These are phyloP conservation scores for Phytomonas sp. DNA, from an alignment of 208 protist genomes.

Conservation along the genomic window DNA sequence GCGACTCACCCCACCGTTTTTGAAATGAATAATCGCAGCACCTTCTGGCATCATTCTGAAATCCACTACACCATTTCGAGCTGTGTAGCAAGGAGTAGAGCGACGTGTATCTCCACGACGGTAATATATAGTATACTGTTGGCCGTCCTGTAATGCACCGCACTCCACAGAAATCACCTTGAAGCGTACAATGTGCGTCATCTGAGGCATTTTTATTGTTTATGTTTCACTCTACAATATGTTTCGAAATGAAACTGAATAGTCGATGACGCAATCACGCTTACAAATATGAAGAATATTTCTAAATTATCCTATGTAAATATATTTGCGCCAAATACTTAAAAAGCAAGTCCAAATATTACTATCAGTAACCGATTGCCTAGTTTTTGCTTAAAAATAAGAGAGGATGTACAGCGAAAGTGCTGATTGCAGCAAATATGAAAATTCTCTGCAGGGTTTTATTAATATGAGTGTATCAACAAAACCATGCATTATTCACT, in stretches of 20 bases:
- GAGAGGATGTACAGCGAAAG: slow-evolving; percentile 7
- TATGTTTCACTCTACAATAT: not conserved
- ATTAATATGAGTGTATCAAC: too few relatives aligned
- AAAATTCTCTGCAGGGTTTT: too few relatives aligned
- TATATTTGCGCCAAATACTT: slow-evolving; percentile 5
- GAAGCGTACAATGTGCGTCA: slow-evolving; percentile 72
- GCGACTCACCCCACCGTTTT: slow-evolving; percentile 26
- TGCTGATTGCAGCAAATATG: too few relatives aligned
- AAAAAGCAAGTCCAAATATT: slow-evolving; percentile 1
- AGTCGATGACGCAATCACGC: not conserved
- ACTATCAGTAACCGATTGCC: not conserved
- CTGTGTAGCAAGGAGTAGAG: slow-evolving; percentile 65
- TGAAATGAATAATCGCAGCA: slow-evolving; percentile 73
- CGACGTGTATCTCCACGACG: slow-evolving; percentile 58
- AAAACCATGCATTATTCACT: too few relatives aligned
- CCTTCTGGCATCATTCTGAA: slow-evolving; percentile 81
- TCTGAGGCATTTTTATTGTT: slow-evolving; percentile 27
- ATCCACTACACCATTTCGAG: slow-evolving; percentile 51
- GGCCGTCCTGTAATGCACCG: slow-evolving; percentile 39
- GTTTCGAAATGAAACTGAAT: slow-evolving; percentile 4
- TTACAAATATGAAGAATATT: not conserved
- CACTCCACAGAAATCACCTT: slow-evolving; percentile 65
- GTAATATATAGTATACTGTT: slow-evolving; percentile 79
- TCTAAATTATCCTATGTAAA: slow-evolving; percentile 1
- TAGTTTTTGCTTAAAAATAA: not conserved